Evolutionary conservation across 2,329 filamentous ascomycete genomes (phyloP), one percentile per base, ranked within the genome.

Genomic region (Knufia fluminis): DNA sequence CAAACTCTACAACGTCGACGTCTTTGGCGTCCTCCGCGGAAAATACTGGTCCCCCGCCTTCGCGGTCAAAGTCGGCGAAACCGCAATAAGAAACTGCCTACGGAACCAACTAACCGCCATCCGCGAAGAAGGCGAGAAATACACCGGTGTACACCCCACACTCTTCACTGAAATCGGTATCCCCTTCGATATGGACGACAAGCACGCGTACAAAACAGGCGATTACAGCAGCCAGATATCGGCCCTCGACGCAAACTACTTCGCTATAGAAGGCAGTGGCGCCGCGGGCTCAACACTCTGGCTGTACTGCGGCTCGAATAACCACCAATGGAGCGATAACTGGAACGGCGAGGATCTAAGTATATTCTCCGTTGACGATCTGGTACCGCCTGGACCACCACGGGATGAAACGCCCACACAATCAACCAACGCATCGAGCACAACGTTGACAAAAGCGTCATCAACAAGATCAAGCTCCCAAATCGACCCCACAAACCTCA

Each of bases 271-370:
- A 68, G 87, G 86, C 0, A 85, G 87, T 31, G 74, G 78, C 12
- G 80, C 88, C 50, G 90, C 90, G 56, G 92, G 91, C 0, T 92
- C 91, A 61, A 86, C 89, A 0, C 66, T 96, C 40, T 98, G 92
- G 92, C 73, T 88, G 1, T 98, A 98, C 66, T 81, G 80, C 54
- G 77, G 79, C 17, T 77, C 77, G 61, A 98, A 97, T 63, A 83
- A 84, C 54, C 92, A 98, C 63, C 74, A 83, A 61, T 83, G 86
- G 69, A 92, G 92, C 48, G 92, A 98, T 61, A 81, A 88, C 57
- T 98, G 92, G 92, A 98, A 98, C 58, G 92, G 92, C 41, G 92
- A 98, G 66, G 92, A 98, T 64, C 69, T 98, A 28, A 96, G 90
- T 3, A 92, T 98, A 48, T 85, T 82, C 63, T 96, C 88, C 0